A percentile compares a stretch with the other conserved stretches of the same genome.
Evolutionary conservation across 2,329 filamentous ascomycete genomes (phyloP).

Genomic region (Macroventuria anomochaeta): DNA sequence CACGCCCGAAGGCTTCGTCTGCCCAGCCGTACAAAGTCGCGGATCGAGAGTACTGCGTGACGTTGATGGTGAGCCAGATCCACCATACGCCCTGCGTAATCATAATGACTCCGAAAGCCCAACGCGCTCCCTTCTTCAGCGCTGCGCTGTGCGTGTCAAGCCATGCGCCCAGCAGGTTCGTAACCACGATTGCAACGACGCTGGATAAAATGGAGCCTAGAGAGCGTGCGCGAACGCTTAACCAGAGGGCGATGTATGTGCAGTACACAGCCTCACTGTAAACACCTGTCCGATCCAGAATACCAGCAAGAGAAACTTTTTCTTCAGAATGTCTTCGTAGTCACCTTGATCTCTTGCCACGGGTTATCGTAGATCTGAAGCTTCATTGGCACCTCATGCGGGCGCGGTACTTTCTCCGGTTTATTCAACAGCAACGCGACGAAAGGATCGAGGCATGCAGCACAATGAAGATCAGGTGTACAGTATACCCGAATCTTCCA

Average conservation of each 20-base stretch:
- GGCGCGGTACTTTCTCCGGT: constrained; percentile 53
- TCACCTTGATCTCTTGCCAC: constrained; percentile 12
- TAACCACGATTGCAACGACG: constrained; percentile 48
- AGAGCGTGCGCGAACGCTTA: constrained; percentile 58
- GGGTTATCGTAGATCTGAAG: constrained; percentile 51
- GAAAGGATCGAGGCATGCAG: constrained; percentile 54
- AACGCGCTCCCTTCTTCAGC: constrained; percentile 60
- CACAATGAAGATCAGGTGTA: constrained; percentile 48
- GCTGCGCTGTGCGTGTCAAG: constrained; percentile 64
- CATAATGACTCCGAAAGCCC: constrained; percentile 60
- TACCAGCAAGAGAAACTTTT: constrained; percentile 56
- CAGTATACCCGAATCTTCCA: constrained; percentile 55
- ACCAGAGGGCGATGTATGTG: constrained; percentile 61
- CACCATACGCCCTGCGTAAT: constrained; percentile 70
- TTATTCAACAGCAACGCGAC: constrained; percentile 53
- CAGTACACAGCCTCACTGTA: constrained; percentile 22
- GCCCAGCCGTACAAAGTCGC: constrained; percentile 69
- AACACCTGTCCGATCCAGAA: constrained; percentile 34
- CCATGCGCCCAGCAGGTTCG: constrained; percentile 69
- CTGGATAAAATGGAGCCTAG: constrained; percentile 55
- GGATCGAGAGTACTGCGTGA: constrained; percentile 62
- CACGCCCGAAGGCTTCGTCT: constrained; percentile 66
- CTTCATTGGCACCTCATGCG: constrained; percentile 48
- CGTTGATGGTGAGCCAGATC: constrained; percentile 70
- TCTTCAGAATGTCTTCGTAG: constrained; percentile 43